phyloP scores from a whole-genome alignment of 2,329 filamentous ascomycete genomes.

The Pleomassaria siparia region DNA sequence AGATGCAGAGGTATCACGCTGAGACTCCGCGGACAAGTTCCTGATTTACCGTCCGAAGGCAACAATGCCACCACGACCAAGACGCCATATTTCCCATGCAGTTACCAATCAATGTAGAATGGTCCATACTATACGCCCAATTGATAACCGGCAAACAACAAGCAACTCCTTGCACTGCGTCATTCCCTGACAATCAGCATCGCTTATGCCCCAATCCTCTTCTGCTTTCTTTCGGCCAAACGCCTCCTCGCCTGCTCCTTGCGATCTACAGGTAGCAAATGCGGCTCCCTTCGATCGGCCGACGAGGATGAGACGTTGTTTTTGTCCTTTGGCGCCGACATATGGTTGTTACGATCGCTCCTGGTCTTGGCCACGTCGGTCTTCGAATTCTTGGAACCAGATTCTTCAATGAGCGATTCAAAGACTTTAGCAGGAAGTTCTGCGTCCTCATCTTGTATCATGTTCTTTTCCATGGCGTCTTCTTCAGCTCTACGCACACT shows the following conservation, averaged over 20 bases:
- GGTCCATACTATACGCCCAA: background rate
- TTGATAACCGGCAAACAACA: background rate
- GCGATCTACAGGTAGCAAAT: slow-evolving; percentile 21
- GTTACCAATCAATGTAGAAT: background rate
- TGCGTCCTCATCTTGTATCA: background rate
- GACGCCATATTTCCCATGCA: background rate
- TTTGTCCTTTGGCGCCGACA: background rate
- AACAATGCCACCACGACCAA: background rate
- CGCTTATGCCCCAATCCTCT: slow-evolving; percentile 12
- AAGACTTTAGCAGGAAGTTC: background rate
- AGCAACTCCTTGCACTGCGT: background rate
- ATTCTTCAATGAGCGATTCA: background rate
- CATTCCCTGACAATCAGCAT: background rate
- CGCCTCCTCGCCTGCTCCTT: slow-evolving; percentile 30
- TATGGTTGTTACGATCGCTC: slow-evolving; percentile 21
- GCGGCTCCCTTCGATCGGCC: slow-evolving; percentile 20
- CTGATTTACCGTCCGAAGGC: background rate
- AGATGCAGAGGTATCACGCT: slow-evolving; percentile 2
- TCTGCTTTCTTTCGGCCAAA: slow-evolving; percentile 29
- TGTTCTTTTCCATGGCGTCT: background rate
- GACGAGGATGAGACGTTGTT: slow-evolving; percentile 1
- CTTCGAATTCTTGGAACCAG: slow-evolving; percentile 11
- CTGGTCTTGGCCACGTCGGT: slow-evolving; percentile 26
- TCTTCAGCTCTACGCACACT: background rate
- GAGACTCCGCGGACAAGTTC: background rate